These are phyloP conservation scores for Malassezia furfur DNA, from an alignment of 1,284 basidiomycete species.

Conservation along the genomic window DNA sequence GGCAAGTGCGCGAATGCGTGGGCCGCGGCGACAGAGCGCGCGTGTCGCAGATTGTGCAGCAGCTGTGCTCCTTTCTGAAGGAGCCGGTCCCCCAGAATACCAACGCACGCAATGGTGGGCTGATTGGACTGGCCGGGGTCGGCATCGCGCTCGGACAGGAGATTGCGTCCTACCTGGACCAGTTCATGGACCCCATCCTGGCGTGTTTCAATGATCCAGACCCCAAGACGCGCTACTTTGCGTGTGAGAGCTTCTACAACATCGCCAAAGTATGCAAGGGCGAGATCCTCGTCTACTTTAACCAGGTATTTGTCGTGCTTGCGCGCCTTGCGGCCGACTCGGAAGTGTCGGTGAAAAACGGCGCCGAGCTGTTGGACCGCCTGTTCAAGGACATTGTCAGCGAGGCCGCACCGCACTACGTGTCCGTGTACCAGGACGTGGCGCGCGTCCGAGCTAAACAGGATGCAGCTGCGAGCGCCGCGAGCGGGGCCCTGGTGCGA, in stretches of 20 bases:
- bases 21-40: slow-evolving; percentile 67
- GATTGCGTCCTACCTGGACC: slow-evolving; percentile 83
- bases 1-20: slow-evolving; percentile 77
- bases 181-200: slow-evolving; percentile 81
- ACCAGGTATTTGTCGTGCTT: slow-evolving; percentile 92
- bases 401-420: slow-evolving; percentile 88
- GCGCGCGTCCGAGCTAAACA: slow-evolving; percentile 54
- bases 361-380: slow-evolving; percentile 92
- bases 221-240: slow-evolving; percentile 90
- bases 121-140: slow-evolving; percentile 91
- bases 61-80: slow-evolving; percentile 63
- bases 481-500: slow-evolving; percentile 36
- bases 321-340: slow-evolving; percentile 84
- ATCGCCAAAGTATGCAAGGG: slow-evolving; percentile 93
- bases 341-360: slow-evolving; percentile 94
- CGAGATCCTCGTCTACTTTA: slow-evolving; percentile 92
- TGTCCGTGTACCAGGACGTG: slow-evolving; percentile 70
- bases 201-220: slow-evolving; percentile 89
- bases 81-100: slow-evolving; percentile 29
- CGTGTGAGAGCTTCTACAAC: slow-evolving; percentile 95
- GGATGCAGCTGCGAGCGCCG: slow-evolving; percentile 45
- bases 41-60: slow-evolving; percentile 81
- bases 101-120: slow-evolving; percentile 83
- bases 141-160: slow-evolving; percentile 90
- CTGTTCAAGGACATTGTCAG: slow-evolving; percentile 95